Base-by-base conservation (phyloP, 179 eudicot species). In the Heliamphora pulchella region DNA sequence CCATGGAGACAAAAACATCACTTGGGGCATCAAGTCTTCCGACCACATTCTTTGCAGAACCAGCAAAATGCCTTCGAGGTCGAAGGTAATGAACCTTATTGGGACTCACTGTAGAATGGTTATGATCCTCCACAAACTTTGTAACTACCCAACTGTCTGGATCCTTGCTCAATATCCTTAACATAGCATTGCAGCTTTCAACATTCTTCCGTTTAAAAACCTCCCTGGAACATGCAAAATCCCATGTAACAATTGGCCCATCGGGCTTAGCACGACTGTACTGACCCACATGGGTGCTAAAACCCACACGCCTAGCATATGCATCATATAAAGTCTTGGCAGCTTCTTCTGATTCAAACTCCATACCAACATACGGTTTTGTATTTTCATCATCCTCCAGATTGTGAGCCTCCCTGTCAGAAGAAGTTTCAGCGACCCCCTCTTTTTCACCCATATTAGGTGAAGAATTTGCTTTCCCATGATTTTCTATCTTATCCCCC, bases 121-220 rank as follows among this genome's bases (percentile, higher is more conserved):
- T 93, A 86, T 91, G 97, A 83, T 88, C 90, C 87, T 87, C 89
- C 20, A 89, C 87, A 82, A 93, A 91, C 79, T 86, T 91, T 15
- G 93, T 86, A 17, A 91, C 90, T 70, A 83, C 87, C 97, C 97
- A 93, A 71, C 80, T 81, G 73, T 82, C 81, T 47, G 74, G 57
- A 86, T 86, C 89, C 74, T 80, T 88, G 62, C 87, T 85, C 54
- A 74, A 82, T 18, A 87, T 79, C 62, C 81, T 57, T 9, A 87
- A 79, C 86, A 87, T 76, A 11, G 89, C 89, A 47, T 83, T 81
- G 46, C 89, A 87, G 77, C 81, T 83, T n/a, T 84, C 88, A 5
- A 80, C 86, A 69, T 83, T 86, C 80, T 87, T 86, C 80, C 85
- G 76, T 59, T 82, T 86, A 55, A 83, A 82, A 41, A 86, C 88